Percentiles rank a stretch among this genome's conserved stretches.
Evolutionary conservation across 1,284 basidiomycete genomes (phyloP).

Genomic region (Tetrapyrgos nigripes): DNA sequence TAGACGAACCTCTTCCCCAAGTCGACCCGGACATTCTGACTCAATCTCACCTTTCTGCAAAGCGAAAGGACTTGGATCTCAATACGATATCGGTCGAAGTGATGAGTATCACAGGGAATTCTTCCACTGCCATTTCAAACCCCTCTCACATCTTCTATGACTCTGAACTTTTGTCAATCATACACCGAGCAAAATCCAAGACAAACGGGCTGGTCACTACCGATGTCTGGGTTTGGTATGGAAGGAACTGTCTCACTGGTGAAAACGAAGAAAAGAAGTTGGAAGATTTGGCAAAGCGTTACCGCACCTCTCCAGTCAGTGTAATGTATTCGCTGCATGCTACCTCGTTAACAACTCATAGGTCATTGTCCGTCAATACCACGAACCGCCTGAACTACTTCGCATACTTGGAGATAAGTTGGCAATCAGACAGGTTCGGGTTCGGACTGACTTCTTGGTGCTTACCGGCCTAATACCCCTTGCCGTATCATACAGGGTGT

Average conservation of each 20-base stretch:
- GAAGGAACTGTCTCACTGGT: constrained; percentile 54
- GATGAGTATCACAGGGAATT: constrained; percentile 58
- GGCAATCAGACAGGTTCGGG: constrained; percentile 66
- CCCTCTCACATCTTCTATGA: constrained; percentile 72
- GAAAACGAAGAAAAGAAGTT: constrained; percentile 70
- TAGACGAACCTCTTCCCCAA: constrained; percentile 53
- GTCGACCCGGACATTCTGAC: constrained; percentile 58
- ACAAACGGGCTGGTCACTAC: constrained; percentile 70
- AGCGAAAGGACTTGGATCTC: constrained; percentile 43
- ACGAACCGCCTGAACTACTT: constrained; percentile 68
- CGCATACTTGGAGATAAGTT: constrained; percentile 69
- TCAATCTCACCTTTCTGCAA: constrained; percentile 28
- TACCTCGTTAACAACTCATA: constrained; percentile 26
- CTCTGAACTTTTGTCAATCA: constrained; percentile 66
- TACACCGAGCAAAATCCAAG: constrained; percentile 71
- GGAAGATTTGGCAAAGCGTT: constrained; percentile 72
- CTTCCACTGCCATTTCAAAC: constrained; percentile 48
- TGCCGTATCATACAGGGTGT: constrained; percentile 53
- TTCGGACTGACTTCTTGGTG: not conserved
- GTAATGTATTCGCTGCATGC: not conserved
- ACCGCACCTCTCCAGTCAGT: constrained; percentile 66
- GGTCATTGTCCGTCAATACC: constrained; percentile 61
- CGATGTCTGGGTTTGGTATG: constrained; percentile 77
- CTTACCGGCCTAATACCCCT: constrained; percentile 7
- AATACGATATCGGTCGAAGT: constrained; percentile 75